A percentile compares a stretch with the other conserved stretches of the same genome.
These are phyloP conservation scores for Dionaea muscipula DNA, from an alignment of 179 eudicot species.

Conservation along the genomic window DNA sequence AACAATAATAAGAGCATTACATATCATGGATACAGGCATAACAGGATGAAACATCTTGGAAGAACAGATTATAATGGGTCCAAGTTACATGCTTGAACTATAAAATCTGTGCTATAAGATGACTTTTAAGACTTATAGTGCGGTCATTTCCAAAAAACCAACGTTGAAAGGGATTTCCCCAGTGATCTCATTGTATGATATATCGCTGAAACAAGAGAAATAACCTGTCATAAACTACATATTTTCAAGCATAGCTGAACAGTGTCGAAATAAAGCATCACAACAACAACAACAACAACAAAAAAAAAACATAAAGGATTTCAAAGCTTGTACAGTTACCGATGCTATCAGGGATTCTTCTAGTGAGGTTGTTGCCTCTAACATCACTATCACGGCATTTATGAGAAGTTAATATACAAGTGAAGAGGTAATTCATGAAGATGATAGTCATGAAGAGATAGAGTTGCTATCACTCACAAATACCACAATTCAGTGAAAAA, in stretches of 20 bases:
- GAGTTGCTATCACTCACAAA: constrained; percentile 40
- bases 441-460: background rate
- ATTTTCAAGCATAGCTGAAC: too few species aligned
- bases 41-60: too few species aligned
- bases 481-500: too few species aligned
- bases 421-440: too few species aligned
- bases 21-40: too few species aligned
- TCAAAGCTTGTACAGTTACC: constrained; percentile 68
- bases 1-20: too few species aligned
- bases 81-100: too few species aligned
- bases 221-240: too few species aligned
- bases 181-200: constrained; percentile 49
- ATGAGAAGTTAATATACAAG: background rate
- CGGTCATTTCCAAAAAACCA: constrained; percentile 58
- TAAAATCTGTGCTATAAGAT: too few species aligned
- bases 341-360: constrained; percentile 51
- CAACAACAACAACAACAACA: too few species aligned
- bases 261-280: too few species aligned
- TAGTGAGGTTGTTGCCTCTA: constrained; percentile 42
- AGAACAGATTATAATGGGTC: too few species aligned
- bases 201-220: constrained; percentile 28
- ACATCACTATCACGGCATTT: constrained; percentile 31
- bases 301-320: constrained; percentile 31
- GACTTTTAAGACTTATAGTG: constrained; percentile 40
- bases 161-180: constrained; percentile 63